Conservation (phyloP, 345 rosid species). For the Geranium brycei region DNA sequence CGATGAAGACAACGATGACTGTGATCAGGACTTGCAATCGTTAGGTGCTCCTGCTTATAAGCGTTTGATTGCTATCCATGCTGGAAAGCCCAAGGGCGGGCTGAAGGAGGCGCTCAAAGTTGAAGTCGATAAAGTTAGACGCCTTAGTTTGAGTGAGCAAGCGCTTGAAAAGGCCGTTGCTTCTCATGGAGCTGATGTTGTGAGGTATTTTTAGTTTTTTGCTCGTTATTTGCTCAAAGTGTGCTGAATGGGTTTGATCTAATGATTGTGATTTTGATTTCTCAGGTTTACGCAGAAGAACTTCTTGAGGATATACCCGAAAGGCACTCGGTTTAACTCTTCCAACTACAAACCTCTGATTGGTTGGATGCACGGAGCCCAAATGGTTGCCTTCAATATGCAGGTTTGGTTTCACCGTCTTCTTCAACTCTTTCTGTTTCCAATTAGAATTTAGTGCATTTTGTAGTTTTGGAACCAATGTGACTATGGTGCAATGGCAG, state of each 20-base stretch:
- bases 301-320: constrained; percentile 69
- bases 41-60: constrained; percentile 31
- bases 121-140: constrained; percentile 34
- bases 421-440: not conserved
- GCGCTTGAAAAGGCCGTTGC: constrained; percentile 44
- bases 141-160: constrained; percentile 62
- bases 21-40: constrained; percentile 16
- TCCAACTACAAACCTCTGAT: constrained; percentile 72
- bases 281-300: constrained; percentile 67
- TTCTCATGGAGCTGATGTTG: constrained; percentile 31
- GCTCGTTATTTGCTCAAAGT: not conserved
- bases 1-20: constrained; percentile 22
- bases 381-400: constrained; percentile 99
- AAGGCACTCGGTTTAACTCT: constrained; percentile 56
- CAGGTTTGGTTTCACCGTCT: constrained; percentile 35
- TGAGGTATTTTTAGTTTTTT: constrained; percentile 21
- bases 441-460: not conserved
- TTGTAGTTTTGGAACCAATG: not conserved
- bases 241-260: not conserved
- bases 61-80: constrained; percentile 59
- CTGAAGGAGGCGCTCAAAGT: constrained; percentile 26
- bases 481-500: constrained; percentile 18
- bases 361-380: constrained; percentile 96
- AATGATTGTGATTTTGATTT: not conserved
- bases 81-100: constrained; percentile 57